phyloP scores from a whole-genome alignment of 352 stramenopile species.

The Thraustotheca clavata region DNA sequence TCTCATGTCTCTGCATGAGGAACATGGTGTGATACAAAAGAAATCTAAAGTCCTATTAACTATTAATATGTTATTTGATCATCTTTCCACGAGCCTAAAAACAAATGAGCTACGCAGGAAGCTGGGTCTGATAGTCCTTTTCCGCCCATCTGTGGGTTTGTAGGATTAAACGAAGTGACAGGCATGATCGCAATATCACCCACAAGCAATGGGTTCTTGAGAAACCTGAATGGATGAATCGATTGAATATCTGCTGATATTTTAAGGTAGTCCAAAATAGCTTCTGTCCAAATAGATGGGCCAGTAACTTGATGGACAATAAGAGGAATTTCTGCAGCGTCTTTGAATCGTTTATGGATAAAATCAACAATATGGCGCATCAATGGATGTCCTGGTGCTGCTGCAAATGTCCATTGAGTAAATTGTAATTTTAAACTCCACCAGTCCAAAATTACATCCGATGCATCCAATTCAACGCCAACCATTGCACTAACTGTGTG shows the following conservation, averaged over 20 bases:
- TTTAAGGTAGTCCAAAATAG: neutral
- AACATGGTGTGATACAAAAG: too few species aligned
- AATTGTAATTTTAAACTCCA: neutral
- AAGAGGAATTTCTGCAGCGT: neutral
- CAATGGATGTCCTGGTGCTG: neutral
- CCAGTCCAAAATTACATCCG: neutral
- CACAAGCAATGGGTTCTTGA: neutral
- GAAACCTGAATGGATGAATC: neutral
- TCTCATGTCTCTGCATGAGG: too few species aligned
- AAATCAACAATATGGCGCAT: slow-evolving; percentile 1
- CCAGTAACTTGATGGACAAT: neutral
- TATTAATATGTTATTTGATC: too few species aligned
- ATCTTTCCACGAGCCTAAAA: neutral
- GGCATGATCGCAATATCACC: neutral
- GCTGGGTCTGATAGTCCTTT: neutral
- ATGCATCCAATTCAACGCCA: neutral
- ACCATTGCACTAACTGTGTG: neutral
- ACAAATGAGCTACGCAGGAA: neutral
- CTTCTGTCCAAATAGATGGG: neutral
- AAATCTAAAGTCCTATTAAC: too few species aligned
- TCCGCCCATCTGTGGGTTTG: neutral
- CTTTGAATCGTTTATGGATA: neutral
- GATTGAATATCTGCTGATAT: neutral
- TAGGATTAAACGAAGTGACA: neutral
- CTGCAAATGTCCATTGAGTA: neutral